phyloP scores from a whole-genome alignment of 305 asterid genomes.

The Fraxinus platypoda region DNA sequence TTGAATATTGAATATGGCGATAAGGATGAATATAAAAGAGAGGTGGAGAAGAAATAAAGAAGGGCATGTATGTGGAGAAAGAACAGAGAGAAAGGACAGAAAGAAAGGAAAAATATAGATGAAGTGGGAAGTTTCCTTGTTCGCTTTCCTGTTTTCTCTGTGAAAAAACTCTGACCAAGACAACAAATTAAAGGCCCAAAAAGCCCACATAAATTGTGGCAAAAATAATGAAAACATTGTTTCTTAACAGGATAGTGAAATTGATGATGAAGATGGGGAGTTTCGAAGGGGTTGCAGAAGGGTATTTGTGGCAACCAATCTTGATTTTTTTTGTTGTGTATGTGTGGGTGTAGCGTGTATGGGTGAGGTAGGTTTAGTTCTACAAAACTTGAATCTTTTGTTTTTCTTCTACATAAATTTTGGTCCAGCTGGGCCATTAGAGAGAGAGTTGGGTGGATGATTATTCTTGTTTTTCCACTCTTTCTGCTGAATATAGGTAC shows the following conservation, averaged over 20 bases:
- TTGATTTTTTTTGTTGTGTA: constrained; percentile 28
- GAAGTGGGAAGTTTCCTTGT: constrained; percentile 61
- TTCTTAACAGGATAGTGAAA: constrained; percentile 55
- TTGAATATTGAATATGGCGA: constrained; percentile 40
- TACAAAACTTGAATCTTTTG: constrained; percentile 8
- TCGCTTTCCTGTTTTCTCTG: constrained; percentile 68
- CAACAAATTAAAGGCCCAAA: constrained; percentile 58
- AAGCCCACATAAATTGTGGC: constrained; percentile 64
- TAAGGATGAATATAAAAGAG: constrained; percentile 32
- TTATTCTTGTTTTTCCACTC: constrained; percentile 25
- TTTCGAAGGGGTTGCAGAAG: constrained; percentile 71
- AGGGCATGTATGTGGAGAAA: constrained; percentile 31
- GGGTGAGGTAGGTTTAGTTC: constrained; percentile 44
- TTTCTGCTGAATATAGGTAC: constrained; percentile 32
- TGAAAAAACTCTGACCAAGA: constrained; percentile 75
- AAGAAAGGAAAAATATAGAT: constrained; percentile 36
- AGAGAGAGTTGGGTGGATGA: constrained; percentile 34
- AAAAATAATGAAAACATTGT: constrained; percentile 34
- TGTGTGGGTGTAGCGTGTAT: constrained; percentile 10
- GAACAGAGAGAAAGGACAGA: constrained; percentile 32
- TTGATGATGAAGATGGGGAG: constrained; percentile 61
- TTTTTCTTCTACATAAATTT: constrained; percentile 38
- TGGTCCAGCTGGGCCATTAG: constrained; percentile 85
- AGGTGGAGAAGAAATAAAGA: constrained; percentile 43
- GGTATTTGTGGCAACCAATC: constrained; percentile 68